A percentile compares a stretch with the other conserved stretches of the same genome.
Conservation (phyloP, 331 rosid species). For the Dryas integrifolia region DNA sequence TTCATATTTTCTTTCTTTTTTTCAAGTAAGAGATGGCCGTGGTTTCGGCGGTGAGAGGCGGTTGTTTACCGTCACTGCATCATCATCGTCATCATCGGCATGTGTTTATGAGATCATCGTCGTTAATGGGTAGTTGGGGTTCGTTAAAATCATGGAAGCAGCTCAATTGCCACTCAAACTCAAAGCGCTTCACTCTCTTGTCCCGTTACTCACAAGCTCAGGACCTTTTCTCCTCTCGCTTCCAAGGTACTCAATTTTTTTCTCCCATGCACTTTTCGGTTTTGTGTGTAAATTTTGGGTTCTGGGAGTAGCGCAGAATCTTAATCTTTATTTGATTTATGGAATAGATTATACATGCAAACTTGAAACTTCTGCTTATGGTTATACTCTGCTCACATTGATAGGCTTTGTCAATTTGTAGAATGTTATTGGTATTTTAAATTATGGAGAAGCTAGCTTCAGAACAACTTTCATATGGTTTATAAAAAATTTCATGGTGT, state of each 20-base stretch:
- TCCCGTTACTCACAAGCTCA: conserved; percentile 81
- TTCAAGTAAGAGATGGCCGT: conserved; percentile 47
- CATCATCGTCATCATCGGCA: conserved; percentile 33
- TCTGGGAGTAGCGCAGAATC: conserved; percentile 3
- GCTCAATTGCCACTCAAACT: conserved; percentile 31
- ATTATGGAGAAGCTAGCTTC: not conserved
- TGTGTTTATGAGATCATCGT: conserved; percentile 7
- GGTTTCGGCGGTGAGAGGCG: conserved; percentile 63
- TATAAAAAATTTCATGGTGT: not conserved
- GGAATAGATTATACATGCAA: not conserved
- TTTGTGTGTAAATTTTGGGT: not conserved
- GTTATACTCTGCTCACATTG: not conserved
- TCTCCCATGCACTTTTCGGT: not conserved
- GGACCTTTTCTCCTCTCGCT: conserved; percentile 66
- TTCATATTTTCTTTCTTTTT: not conserved
- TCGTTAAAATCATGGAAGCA: conserved; percentile 17
- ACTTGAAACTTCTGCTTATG: not conserved
- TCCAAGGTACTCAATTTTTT: conserved; percentile 49
- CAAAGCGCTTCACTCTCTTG: conserved; percentile 45
- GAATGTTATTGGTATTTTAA: not conserved
- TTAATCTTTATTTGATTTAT: not conserved
- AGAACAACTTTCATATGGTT: not conserved
- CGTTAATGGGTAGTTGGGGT: conserved; percentile 22
- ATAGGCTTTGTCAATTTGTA: not conserved
- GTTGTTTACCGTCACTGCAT: conserved; percentile 39